Percentiles rank a stretch among this genome's conserved stretches.
These are phyloP conservation scores for Helicocarpus griseus DNA, from an alignment of 2,329 filamentous ascomycete species.

Conservation along the genomic window DNA sequence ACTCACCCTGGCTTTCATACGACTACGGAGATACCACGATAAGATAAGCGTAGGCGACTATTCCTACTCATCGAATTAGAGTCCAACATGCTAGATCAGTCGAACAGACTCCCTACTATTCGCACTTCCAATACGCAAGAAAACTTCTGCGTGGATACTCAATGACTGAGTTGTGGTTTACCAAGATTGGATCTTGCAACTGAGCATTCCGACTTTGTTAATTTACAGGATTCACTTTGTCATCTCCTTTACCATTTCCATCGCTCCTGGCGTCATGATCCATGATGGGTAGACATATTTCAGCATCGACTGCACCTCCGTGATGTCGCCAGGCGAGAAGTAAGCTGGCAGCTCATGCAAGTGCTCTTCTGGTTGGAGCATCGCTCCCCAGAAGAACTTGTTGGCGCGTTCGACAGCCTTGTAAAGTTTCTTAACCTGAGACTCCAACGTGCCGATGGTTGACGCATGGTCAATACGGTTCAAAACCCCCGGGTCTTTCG, in stretches of 20 bases:
- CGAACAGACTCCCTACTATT: too few species aligned
- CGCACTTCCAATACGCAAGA: too few species aligned
- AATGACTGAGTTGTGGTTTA: too few species aligned
- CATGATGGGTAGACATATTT: slow-evolving; percentile 19
- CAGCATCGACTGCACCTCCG: slow-evolving; percentile 17
- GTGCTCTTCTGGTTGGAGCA: slow-evolving; percentile 17
- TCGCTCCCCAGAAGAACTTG: slow-evolving; percentile 17
- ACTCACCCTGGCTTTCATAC: too few species aligned
- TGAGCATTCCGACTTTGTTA: neutral
- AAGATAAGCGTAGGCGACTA: too few species aligned
- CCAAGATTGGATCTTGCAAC: neutral
- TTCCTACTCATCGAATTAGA: too few species aligned
- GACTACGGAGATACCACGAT: too few species aligned
- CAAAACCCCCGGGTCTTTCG: slow-evolving; percentile 13
- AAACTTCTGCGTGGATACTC: too few species aligned
- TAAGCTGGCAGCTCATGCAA: slow-evolving; percentile 11
- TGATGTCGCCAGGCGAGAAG: slow-evolving; percentile 9
- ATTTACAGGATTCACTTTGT: neutral
- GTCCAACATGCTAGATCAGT: too few species aligned
- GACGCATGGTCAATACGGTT: slow-evolving; percentile 8
- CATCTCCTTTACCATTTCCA: slow-evolving; percentile 8
- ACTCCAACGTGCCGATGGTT: slow-evolving; percentile 14
- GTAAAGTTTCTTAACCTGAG: slow-evolving; percentile 19
- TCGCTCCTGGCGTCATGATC: slow-evolving; percentile 18
- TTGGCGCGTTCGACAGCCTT: slow-evolving; percentile 14